Conservation (phyloP, 495 filamentous ascomycete species). For the Recurvomyces mirabilis region DNA sequence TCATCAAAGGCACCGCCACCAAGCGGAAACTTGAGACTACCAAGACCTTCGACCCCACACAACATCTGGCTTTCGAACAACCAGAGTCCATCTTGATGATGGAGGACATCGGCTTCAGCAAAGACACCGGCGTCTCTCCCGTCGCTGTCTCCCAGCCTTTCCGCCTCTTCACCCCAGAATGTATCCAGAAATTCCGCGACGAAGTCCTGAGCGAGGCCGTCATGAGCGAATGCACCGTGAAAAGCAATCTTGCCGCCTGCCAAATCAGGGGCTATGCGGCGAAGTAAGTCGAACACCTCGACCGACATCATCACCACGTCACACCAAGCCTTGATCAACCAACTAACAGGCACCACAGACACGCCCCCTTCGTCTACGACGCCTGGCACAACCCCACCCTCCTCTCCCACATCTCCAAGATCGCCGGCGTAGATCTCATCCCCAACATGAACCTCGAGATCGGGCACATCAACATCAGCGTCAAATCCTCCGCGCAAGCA, state of each 20-base stretch:
- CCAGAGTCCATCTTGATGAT: conserved; percentile 46
- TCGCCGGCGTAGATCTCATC: conserved; percentile 64
- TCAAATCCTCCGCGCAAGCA: conserved; percentile 46
- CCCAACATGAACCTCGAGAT: conserved; percentile 65
- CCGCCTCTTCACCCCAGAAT: conserved; percentile 56
- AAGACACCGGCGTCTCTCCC: conserved; percentile 49
- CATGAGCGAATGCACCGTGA: conserved; percentile 52
- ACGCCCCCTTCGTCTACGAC: conserved; percentile 57
- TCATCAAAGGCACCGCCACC: conserved; percentile 18
- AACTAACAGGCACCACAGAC: conserved; percentile 27
- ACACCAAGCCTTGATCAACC: not conserved
- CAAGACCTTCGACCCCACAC: conserved; percentile 40
- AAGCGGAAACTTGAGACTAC: conserved; percentile 8
- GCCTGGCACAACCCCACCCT: conserved; percentile 58
- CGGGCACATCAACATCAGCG: conserved; percentile 59
- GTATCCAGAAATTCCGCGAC: conserved; percentile 51
- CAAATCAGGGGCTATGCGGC: conserved; percentile 58
- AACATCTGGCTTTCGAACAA: conserved; percentile 45
- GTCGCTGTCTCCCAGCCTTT: conserved; percentile 65
- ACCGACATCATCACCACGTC: not conserved
- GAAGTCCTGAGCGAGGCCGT: conserved; percentile 56
- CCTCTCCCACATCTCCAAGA: conserved; percentile 52
- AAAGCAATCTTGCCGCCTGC: conserved; percentile 52
- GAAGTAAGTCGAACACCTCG: too few relatives aligned
- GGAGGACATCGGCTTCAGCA: conserved; percentile 46